phyloP scores from a whole-genome alignment of 2,329 filamentous ascomycete species.

The Aspergillus arachidicola region DNA sequence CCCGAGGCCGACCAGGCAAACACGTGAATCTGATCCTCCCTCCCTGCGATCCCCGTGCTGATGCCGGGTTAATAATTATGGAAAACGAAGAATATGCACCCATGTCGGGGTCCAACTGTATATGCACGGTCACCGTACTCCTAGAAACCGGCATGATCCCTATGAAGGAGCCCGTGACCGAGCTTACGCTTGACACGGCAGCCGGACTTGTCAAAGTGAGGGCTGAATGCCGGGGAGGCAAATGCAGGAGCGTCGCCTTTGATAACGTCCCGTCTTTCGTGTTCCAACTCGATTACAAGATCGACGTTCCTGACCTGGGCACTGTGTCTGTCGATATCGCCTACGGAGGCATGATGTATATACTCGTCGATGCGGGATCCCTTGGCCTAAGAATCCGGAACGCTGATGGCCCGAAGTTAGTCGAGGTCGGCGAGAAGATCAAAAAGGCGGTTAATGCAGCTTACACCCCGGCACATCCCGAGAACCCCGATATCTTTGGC shows the following conservation, averaged over 20 bases:
- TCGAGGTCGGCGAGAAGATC: neutral
- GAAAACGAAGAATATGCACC: neutral
- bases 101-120: neutral
- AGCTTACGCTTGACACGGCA: neutral
- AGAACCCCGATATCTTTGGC: neutral
- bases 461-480: neutral
- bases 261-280: neutral
- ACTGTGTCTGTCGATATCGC: neutral
- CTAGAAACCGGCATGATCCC: neutral
- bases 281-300: neutral
- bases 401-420: neutral
- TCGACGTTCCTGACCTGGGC: neutral
- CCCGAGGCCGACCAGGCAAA: neutral
- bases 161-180: neutral
- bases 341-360: neutral
- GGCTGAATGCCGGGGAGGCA: neutral
- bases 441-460: neutral
- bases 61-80: neutral
- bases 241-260: neutral
- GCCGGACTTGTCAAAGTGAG: neutral
- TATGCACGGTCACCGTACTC: neutral
- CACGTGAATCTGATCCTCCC: neutral
- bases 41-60: neutral
- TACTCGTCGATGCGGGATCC: neutral
- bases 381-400: neutral